Evolutionary conservation across 1,139 yeast species (phyloP), one percentile per base, ranked within the genome.

Genomic region (Scheffersomyces lignicola): DNA sequence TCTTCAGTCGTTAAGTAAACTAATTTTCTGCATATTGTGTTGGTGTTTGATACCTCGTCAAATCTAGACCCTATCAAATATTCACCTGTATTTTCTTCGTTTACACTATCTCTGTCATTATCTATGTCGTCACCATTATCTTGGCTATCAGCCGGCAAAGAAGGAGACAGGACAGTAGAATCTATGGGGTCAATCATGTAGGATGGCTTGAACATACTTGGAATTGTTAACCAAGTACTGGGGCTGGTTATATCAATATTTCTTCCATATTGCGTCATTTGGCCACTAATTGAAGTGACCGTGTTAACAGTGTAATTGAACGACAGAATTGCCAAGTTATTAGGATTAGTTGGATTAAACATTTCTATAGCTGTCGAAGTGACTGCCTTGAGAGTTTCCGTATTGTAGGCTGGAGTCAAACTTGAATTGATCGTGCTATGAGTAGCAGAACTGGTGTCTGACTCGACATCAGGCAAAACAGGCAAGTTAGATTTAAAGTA

Each of bases 321-420:
- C 0, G 76, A 75, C 61, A 55, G 65, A 9, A 67, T 58, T 7
- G 68, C 67, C 33, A 67, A 51, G 30, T 57, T 62, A 38, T 62
- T 65, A 3, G 74, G 63, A 34, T 50, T 60, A 5, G 62, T 40
- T 0, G 74, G 73, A 36, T 65, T 56, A 13, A 67, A 46, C 29
- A 62, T 39, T 11, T 60, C 67, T 13, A 59, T 40, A 2, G 66
- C 63, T 0, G 56, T 42, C 10, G 36, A 38, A 1, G 55, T 47
- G 1, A 48, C 29, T 5, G 29, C 29, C 11, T 21, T 5, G 4
- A 26, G n/a, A 11, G 16, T 26, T 15, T 26, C 29, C 4, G 29
- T 26, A 7, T 12, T 9, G 10, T 7, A 7, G 12, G 35, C 38
- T 2, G 53, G 47, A 2, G 47, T 35, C 14, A 47, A 27, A 33